Percentiles rank a stretch among this genome's conserved stretches.
phyloP scores from a whole-genome alignment of 352 stramenopile genomes.

The Pythium aphanidermatum region DNA sequence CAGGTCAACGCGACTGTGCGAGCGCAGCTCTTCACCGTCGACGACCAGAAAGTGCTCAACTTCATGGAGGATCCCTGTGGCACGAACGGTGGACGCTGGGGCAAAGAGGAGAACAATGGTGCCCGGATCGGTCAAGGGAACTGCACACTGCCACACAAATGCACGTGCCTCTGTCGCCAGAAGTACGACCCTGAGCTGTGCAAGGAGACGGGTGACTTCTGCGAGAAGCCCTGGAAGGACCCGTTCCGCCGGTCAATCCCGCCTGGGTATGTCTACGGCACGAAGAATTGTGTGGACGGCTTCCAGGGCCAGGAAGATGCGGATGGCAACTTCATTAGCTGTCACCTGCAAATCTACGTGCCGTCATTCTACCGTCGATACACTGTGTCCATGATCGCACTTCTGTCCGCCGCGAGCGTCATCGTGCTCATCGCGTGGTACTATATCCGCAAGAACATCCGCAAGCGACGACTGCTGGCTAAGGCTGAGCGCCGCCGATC shows the following conservation, averaged over 20 bases:
- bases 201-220: constrained; percentile 65
- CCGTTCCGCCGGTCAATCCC: constrained; percentile 65
- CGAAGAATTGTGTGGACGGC: constrained; percentile 85
- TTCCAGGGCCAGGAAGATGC: constrained; percentile 92
- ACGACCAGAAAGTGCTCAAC: constrained; percentile 86
- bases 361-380: constrained; percentile 82
- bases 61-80: constrained; percentile 95
- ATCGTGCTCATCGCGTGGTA: constrained; percentile 78
- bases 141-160: constrained; percentile 88
- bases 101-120: constrained; percentile 67
- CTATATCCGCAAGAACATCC: constrained; percentile 79
- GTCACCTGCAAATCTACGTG: constrained; percentile 94
- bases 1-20: constrained; percentile 50
- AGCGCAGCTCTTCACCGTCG: constrained; percentile 90
- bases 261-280: constrained; percentile 90
- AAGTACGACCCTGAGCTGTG: constrained; percentile 68
- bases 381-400: constrained; percentile 66
- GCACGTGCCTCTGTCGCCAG: constrained; percentile 89
- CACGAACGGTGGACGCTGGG: constrained; percentile 64
- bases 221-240: constrained; percentile 80
- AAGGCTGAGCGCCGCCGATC: constrained; percentile 89
- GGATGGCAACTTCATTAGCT: constrained; percentile 88
- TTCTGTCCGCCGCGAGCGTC: constrained; percentile 60
- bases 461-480: constrained; percentile 68
- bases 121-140: constrained; percentile 85